These are phyloP conservation scores for Sugiyamaella marilandica DNA, from an alignment of 805 yeast genomes.

Conservation along the genomic window DNA sequence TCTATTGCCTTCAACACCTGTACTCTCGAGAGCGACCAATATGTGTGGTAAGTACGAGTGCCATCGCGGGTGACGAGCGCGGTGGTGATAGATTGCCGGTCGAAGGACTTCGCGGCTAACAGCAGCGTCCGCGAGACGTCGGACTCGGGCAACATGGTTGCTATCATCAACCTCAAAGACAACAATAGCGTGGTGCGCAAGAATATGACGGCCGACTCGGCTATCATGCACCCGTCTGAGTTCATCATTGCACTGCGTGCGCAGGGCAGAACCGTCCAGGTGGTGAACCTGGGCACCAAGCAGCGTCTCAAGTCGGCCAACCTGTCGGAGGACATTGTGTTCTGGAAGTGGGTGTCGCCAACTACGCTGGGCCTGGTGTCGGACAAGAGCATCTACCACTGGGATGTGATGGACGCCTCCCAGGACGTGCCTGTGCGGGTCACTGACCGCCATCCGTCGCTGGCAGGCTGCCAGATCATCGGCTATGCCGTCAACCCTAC, in stretches of 20 bases:
- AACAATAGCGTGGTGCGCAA: constrained; percentile 79
- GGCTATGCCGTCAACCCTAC: constrained; percentile 78
- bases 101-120: too few relatives aligned
- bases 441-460: constrained; percentile 76
- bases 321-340: constrained; percentile 81
- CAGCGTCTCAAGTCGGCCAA: constrained; percentile 85
- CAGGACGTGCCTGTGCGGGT: constrained; percentile 72
- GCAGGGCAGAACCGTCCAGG: constrained; percentile 89
- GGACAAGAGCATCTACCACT: constrained; percentile 64
- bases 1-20: constrained; percentile 90
- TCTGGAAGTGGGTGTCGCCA: constrained; percentile 89
- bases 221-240: constrained; percentile 90
- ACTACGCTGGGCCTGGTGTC: constrained; percentile 79
- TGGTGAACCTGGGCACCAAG: constrained; percentile 82
- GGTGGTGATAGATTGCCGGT: too few relatives aligned
- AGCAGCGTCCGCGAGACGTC: constrained; percentile 38
- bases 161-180: constrained; percentile 79
- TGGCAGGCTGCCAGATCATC: constrained; percentile 79
- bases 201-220: constrained; percentile 95
- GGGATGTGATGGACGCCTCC: constrained; percentile 80
- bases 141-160: constrained; percentile 66
- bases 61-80: too few relatives aligned
- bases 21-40: constrained; percentile 88
- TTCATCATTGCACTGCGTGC: constrained; percentile 91
- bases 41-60: constrained; percentile 56